Percentiles rank a stretch among this genome's conserved stretches.
These are phyloP conservation scores for Coemansia sp. DNA, from an alignment of 192 early-diverging fungal species.

Conservation along the genomic window DNA sequence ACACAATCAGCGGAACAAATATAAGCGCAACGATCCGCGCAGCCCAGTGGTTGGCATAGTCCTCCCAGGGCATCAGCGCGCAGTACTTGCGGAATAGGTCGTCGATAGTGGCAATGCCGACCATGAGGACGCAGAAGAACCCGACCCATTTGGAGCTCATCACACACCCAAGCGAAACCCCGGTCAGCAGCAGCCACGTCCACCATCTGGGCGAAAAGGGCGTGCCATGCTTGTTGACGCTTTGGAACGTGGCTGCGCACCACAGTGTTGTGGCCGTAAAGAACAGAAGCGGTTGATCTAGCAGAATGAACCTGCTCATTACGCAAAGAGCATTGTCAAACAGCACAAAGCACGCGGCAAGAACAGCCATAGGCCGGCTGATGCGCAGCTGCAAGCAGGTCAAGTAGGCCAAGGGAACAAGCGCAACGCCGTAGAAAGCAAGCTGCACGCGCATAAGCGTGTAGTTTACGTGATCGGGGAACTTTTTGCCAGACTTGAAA, in stretches of 20 bases:
- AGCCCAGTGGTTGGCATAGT: slow-evolving; percentile 77
- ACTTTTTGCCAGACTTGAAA: slow-evolving; percentile 68
- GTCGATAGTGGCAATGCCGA: slow-evolving; percentile 87
- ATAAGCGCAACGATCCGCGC: slow-evolving; percentile 86
- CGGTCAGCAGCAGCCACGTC: slow-evolving; percentile 65
- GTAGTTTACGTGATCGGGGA: slow-evolving; percentile 68
- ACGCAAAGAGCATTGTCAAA: slow-evolving; percentile 68
- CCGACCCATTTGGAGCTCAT: slow-evolving; percentile 93
- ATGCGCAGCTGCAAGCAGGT: slow-evolving; percentile 65
- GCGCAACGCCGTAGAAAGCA: slow-evolving; percentile 66
- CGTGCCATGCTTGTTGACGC: slow-evolving; percentile 48
- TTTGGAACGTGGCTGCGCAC: slow-evolving; percentile 62
- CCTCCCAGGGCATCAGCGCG: slow-evolving; percentile 64
- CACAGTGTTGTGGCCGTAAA: slow-evolving; percentile 65
- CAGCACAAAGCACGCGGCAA: slow-evolving; percentile 65
- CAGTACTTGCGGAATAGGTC: slow-evolving; percentile 90
- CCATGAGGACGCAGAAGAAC: slow-evolving; percentile 86
- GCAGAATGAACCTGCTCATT: slow-evolving; percentile 73
- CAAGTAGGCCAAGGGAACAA: slow-evolving; percentile 71
- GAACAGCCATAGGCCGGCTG: slow-evolving; percentile 55
- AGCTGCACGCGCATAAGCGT: slow-evolving; percentile 66
- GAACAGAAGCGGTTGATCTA: slow-evolving; percentile 75
- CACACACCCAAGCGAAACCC: slow-evolving; percentile 70
- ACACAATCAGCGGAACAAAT: slow-evolving; percentile 74
- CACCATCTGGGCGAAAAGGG: slow-evolving; percentile 72